Conservation (phyloP, 1,284 basidiomycete species). For the Pholiota adiposa region DNA sequence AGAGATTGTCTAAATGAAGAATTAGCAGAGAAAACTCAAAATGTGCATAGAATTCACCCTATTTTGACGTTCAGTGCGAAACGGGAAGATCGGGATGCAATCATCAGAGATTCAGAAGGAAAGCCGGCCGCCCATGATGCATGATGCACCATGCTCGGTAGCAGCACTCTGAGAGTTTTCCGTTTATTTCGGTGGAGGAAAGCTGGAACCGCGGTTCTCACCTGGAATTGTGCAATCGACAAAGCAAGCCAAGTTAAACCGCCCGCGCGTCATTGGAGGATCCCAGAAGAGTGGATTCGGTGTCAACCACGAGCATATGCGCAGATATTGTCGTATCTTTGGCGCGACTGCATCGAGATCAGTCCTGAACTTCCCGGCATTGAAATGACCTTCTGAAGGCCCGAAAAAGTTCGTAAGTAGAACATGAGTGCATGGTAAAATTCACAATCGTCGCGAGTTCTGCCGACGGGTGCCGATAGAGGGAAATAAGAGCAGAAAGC, state of each 20-base stretch:
- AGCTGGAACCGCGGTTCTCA: conserved; percentile 18
- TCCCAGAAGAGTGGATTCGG: conserved; percentile 21
- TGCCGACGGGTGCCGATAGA: conserved; percentile 12
- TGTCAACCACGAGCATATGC: conserved; percentile 15
- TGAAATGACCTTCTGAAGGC: conserved; percentile 10
- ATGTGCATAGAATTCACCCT: conserved; percentile 12
- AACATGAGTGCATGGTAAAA: conserved; percentile 10
- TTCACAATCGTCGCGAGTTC: background rate
- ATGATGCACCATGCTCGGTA: conserved; percentile 13
- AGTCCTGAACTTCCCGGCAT: conserved; percentile 12
- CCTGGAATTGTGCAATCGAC: conserved; percentile 15
- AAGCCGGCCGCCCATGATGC: conserved; percentile 15
- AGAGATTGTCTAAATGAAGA: conserved; percentile 13
- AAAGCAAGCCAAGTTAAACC: conserved; percentile 21
- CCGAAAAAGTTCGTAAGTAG: conserved; percentile 13
- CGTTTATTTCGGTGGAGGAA: conserved; percentile 23
- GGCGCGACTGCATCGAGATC: conserved; percentile 14
- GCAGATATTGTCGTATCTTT: conserved; percentile 16
- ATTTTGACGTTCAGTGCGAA: conserved; percentile 23
- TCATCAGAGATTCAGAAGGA: conserved; percentile 16
- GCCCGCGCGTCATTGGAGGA: conserved; percentile 11
- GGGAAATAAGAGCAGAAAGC: background rate
- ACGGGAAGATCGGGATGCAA: conserved; percentile 11
- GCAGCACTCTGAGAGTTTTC: conserved; percentile 15
- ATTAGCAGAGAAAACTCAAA: conserved; percentile 6